A percentile compares a stretch with the other conserved stretches of the same genome.
These are phyloP conservation scores for Candida parachauliodes DNA, from an alignment of 805 yeast species.

Conservation along the genomic window DNA sequence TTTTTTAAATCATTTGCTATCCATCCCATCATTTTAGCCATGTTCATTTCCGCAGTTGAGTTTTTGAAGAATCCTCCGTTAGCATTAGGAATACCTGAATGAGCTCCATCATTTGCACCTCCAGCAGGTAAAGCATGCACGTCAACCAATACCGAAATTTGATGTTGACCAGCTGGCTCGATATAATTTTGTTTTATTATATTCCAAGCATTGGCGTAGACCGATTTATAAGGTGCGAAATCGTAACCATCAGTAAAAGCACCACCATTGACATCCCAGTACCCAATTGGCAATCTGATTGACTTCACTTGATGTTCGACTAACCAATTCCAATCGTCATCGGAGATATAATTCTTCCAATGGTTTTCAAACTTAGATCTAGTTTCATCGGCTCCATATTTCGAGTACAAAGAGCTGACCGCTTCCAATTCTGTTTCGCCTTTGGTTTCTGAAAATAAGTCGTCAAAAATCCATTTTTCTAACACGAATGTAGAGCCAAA, in stretches of 20 bases:
- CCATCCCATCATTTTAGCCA: constrained; percentile 51
- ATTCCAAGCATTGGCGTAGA: constrained; percentile 75
- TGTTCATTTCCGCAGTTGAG: constrained; percentile 37
- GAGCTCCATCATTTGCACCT: constrained; percentile 86
- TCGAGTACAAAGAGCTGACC: constrained; percentile 44
- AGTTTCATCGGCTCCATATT: constrained; percentile 54
- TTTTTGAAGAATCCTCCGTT: constrained; percentile 64
- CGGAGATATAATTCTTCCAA: constrained; percentile 60
- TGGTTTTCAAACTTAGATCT: constrained; percentile 53
- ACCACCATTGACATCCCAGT: constrained; percentile 80
- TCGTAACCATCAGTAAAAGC: constrained; percentile 55
- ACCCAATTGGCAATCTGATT: constrained; percentile 85
- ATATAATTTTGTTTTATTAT: constrained; percentile 50
- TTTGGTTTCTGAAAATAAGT: constrained; percentile 50
- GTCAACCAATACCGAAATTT: constrained; percentile 77
- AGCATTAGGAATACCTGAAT: constrained; percentile 63
- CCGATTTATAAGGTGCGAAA: constrained; percentile 48
- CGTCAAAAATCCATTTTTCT: constrained; percentile 75
- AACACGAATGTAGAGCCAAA: constrained; percentile 76
- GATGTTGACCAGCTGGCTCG: constrained; percentile 53
- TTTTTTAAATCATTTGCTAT: constrained; percentile 56
- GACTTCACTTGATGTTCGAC: constrained; percentile 66
- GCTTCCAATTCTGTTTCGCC: constrained; percentile 75
- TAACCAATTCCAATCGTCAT: constrained; percentile 80
- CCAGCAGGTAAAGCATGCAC: constrained; percentile 91